Evolutionary conservation across 2,329 filamentous ascomycete genomes (phyloP), one percentile per base, ranked within the genome.

Genomic region (Penicillium sp.): DNA sequence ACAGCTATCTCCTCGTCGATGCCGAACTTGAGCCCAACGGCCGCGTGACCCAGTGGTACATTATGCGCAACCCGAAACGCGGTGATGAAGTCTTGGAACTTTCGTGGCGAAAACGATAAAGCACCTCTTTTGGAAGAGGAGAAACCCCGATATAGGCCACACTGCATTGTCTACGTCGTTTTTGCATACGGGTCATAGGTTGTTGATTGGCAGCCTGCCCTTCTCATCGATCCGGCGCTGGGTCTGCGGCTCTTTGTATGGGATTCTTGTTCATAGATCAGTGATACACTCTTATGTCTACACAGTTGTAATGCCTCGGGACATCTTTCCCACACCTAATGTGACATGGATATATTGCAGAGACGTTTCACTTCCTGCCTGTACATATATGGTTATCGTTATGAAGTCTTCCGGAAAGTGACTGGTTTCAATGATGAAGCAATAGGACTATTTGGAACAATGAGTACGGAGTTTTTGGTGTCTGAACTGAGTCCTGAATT

Each of bases 1-100:
- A 72, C 58, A 75, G 69, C 36, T 78, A 73, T 41, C 54, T 56
- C 8, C 56, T 80, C 4, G 56, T 63, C 11, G 71, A 74, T 25
- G 67, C 69, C 1, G 62, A 69, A 26, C 46, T 65, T 7, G 62
- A 68, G 20, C 59, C 56, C 2, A 67, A 68, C 4, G 45, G 41
- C 16, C 61, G 61, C 30, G 62, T 80, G 6, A 67, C 69, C n/a
- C 77, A 80, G 54, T 63, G 75, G 32, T 80, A 79, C 41, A 62
- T 80, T 6, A 66, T 69, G 45, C 63, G 66, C 18, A 66, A 70
- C 13, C 49, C 66, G 22, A 57, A 62, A 28, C 44, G 59, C 7
- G 54, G 56, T 5, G 67, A 66, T 23, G 64, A 70, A 39, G 52
- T 69, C 9, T 34, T 67, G 16, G 65, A 68, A 37, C 51, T 68